A percentile compares a stretch with the other conserved stretches of the same genome.
These are phyloP conservation scores for Leccinum fallax DNA, from an alignment of 1,284 basidiomycete species.

Conservation along the genomic window DNA sequence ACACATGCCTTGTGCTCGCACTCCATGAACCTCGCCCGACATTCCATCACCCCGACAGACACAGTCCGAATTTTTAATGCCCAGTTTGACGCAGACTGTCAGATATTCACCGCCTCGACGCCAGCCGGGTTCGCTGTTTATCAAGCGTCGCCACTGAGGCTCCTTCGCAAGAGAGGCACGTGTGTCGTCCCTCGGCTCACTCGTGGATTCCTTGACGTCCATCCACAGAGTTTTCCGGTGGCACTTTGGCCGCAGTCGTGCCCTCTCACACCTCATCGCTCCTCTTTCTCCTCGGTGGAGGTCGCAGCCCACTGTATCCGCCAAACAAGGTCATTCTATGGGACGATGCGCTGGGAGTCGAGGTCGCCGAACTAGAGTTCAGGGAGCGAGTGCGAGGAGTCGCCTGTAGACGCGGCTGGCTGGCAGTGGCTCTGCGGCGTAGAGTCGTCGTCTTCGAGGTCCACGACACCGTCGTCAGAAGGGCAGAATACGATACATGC, in stretches of 20 bases:
- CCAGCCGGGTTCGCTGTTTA: slow-evolving; percentile 89
- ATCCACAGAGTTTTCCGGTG: slow-evolving; percentile 68
- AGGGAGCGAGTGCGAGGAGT: slow-evolving; percentile 84
- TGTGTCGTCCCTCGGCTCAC: slow-evolving; percentile 9
- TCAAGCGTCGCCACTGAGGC: slow-evolving; percentile 73
- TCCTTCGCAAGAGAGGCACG: slow-evolving; percentile 81
- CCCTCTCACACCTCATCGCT: slow-evolving; percentile 85
- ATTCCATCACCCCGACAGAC: slow-evolving; percentile 79
- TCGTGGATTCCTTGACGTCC: slow-evolving; percentile 6
- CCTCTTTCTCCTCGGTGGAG: slow-evolving; percentile 89
- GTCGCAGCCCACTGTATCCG: slow-evolving; percentile 87
- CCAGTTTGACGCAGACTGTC: slow-evolving; percentile 74
- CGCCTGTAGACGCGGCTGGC: slow-evolving; percentile 77
- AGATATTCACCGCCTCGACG: slow-evolving; percentile 83
- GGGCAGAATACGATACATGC: slow-evolving; percentile 86
- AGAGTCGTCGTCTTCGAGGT: slow-evolving; percentile 83
- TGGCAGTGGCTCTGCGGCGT: slow-evolving; percentile 80
- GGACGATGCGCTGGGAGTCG: slow-evolving; percentile 75
- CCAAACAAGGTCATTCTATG: slow-evolving; percentile 94
- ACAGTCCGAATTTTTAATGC: slow-evolving; percentile 80
- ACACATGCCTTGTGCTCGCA: slow-evolving; percentile 13
- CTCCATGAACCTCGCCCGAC: slow-evolving; percentile 87
- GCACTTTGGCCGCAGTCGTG: slow-evolving; percentile 76
- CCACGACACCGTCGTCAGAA: slow-evolving; percentile 59
- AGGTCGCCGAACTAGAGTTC: slow-evolving; percentile 92